Evolutionary conservation across 441 rosid genomes (phyloP).

Genomic region (Sinapis alba): DNA sequence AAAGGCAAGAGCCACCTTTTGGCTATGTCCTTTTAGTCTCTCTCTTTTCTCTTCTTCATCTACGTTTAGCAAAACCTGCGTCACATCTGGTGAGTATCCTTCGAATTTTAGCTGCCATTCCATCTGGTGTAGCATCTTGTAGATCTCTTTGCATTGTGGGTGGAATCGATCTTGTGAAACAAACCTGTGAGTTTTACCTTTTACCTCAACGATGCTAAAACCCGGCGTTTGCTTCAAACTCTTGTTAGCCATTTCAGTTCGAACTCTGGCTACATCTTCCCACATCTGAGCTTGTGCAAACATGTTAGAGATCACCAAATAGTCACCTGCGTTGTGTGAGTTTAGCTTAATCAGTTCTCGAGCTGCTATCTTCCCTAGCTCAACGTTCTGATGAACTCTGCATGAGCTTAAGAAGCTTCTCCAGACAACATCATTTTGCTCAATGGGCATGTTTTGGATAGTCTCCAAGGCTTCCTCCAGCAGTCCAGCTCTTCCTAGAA

Average conservation of each 20-base stretch:
- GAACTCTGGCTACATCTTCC: conserved; percentile 55
- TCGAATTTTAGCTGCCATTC: conserved; percentile 66
- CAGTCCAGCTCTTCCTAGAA: conserved; percentile 60
- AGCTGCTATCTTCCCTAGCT: conserved; percentile 57
- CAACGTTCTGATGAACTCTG: conserved; percentile 52
- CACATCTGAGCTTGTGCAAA: conserved; percentile 55
- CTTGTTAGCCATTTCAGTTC: conserved; percentile 46
- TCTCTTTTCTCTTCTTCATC: conserved; percentile 74
- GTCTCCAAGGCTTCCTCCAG: conserved; percentile 58
- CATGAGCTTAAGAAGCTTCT: conserved; percentile 66
- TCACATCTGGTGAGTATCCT: conserved; percentile 59
- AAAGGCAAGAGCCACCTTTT: conserved; percentile 77
- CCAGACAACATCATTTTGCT: conserved; percentile 67
- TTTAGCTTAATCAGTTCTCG: conserved; percentile 40
- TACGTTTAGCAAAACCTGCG: conserved; percentile 57
- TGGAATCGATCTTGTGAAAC: conserved; percentile 64
- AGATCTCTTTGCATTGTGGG: conserved; percentile 43
- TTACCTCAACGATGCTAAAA: conserved; percentile 58
- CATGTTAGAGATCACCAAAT: conserved; percentile 54
- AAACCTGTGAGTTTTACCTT: conserved; percentile 55
- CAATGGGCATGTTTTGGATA: conserved; percentile 50
- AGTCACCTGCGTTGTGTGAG: conserved; percentile 56
- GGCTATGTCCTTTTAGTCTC: conserved; percentile 76
- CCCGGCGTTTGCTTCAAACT: conserved; percentile 60
- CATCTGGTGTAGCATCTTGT: conserved; percentile 71